Evolutionary conservation across 2,329 filamentous ascomycete genomes (phyloP).

Genomic region (Pseudopithomyces chartarum): DNA sequence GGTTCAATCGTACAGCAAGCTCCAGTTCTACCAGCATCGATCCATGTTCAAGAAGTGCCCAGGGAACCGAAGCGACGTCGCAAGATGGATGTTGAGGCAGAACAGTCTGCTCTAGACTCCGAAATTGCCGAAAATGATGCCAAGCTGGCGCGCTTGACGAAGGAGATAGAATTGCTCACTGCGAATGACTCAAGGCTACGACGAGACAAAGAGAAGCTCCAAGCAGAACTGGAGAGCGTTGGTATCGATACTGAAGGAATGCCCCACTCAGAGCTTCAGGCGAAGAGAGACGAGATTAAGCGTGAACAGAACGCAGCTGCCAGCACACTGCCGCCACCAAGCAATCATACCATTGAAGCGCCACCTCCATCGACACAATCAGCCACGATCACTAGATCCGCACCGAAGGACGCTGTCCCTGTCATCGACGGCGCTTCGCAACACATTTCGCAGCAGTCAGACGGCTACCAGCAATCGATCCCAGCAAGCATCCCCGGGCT

Average conservation of each 20-base stretch:
- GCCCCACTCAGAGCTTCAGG: constrained; percentile 51
- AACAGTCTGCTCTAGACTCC: constrained; percentile 52
- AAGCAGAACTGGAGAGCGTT: constrained; percentile 55
- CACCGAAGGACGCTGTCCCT: neutral
- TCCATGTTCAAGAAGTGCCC: constrained; percentile 24
- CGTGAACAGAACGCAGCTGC: constrained; percentile 22
- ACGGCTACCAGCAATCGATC: neutral
- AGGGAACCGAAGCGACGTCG: constrained; percentile 45
- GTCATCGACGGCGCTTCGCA: neutral
- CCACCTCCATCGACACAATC: neutral
- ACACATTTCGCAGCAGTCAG: neutral
- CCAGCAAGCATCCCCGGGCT: constrained; percentile 4
- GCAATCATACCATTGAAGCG: neutral
- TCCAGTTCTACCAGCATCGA: neutral
- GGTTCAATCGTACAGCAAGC: neutral
- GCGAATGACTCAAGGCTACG: constrained; percentile 46
- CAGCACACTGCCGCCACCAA: neutral
- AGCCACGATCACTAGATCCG: neutral
- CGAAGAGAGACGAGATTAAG: constrained; percentile 46
- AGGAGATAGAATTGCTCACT: constrained; percentile 52
- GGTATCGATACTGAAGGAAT: constrained; percentile 55
- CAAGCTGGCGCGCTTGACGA: constrained; percentile 47
- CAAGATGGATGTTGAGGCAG: constrained; percentile 56
- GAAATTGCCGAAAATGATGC: constrained; percentile 48
- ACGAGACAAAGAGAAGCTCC: constrained; percentile 49